These are phyloP conservation scores for Fragaria ananassa DNA, from an alignment of 306 rosid genomes.

Conservation along the genomic window DNA sequence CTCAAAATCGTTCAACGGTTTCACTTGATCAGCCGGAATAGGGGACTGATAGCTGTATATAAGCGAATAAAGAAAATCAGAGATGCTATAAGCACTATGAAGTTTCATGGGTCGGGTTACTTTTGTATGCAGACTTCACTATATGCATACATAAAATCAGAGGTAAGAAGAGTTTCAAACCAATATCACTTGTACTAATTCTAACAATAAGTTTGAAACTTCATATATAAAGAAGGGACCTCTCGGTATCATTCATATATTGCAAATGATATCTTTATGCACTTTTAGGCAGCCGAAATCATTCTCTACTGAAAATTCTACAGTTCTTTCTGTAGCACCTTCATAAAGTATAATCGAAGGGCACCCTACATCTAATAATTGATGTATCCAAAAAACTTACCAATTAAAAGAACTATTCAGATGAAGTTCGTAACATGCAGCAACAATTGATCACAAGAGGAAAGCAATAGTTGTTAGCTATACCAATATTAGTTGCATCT, in stretches of 20 bases:
- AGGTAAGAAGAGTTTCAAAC: not conserved
- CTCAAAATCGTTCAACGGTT: conserved; percentile 66
- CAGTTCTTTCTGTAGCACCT: not conserved
- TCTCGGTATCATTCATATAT: not conserved
- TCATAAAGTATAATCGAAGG: not conserved
- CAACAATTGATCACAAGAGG: not conserved
- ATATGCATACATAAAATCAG: not conserved
- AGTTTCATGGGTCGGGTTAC: not conserved
- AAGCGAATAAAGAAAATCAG: conserved; percentile 16
- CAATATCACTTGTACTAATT: not conserved
- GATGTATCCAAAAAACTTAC: not conserved
- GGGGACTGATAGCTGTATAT: conserved; percentile 73
- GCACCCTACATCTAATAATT: not conserved
- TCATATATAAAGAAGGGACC: not conserved
- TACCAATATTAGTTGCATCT: not conserved
- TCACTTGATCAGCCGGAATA: conserved; percentile 77
- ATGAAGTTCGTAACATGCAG: not conserved
- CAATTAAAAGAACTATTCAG: not conserved
- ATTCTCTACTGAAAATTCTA: not conserved
- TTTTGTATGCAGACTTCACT: not conserved
- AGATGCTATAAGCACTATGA: not conserved
- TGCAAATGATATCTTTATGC: not conserved
- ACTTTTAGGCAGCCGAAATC: not conserved
- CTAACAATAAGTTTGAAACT: not conserved
- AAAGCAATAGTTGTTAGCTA: not conserved